phyloP scores from a whole-genome alignment of 1,284 basidiomycete genomes.

The Pisolithus thermaeus region DNA sequence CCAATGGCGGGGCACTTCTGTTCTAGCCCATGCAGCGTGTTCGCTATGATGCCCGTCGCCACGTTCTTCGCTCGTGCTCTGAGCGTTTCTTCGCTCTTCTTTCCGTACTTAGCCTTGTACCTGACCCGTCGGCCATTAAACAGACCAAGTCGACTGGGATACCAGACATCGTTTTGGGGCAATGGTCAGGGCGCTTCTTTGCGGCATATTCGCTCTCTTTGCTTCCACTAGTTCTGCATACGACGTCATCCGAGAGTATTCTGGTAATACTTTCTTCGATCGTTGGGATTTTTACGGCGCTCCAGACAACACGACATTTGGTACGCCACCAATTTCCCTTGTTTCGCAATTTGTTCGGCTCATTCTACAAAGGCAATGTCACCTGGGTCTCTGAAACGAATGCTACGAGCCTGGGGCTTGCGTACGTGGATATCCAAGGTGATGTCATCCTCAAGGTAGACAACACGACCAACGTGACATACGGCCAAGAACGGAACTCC shows the following conservation, averaged over 20 bases:
- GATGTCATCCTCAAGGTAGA: constrained; percentile 58
- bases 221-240: constrained; percentile 17
- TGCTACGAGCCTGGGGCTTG: constrained; percentile 44
- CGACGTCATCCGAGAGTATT: constrained; percentile 34
- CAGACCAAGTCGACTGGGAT: background rate
- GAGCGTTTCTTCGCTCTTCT: no score
- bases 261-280: constrained; percentile 43
- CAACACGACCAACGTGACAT: constrained; percentile 45
- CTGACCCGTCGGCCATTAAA: background rate
- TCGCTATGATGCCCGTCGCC: no score
- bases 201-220: constrained; percentile 2
- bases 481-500: constrained; percentile 52
- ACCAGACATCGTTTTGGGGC: background rate
- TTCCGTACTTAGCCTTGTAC: no score
- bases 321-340: constrained; percentile 22
- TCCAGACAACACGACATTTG: constrained; percentile 47
- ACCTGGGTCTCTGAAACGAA: constrained; percentile 41
- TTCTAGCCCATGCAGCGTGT: no score
- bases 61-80: no score
- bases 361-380: constrained; percentile 39
- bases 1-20: no score
- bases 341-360: constrained; percentile 1
- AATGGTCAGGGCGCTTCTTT: constrained; percentile 9
- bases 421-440: constrained; percentile 47
- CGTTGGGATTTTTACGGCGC: constrained; percentile 51